phyloP scores from a whole-genome alignment of 148 eudicot genomes.

The Cornus kousa region DNA sequence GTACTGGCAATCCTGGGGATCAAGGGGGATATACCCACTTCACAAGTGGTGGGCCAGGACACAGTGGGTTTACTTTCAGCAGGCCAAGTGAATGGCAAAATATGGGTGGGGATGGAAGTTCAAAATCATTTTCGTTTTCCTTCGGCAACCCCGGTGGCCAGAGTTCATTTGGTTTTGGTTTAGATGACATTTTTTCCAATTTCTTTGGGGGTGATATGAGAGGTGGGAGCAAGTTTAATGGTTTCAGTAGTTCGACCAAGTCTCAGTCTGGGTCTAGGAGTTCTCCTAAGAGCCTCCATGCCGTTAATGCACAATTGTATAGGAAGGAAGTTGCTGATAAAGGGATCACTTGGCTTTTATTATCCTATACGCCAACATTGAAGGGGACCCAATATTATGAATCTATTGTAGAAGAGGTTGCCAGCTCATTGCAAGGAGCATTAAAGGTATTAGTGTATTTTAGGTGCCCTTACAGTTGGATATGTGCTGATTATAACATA shows the following conservation, averaged over 20 bases:
- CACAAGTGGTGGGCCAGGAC: slow-evolving; percentile 78
- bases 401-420: slow-evolving; percentile 57
- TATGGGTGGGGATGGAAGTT: slow-evolving; percentile 71
- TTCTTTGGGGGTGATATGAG: slow-evolving; percentile 66
- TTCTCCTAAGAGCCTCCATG: slow-evolving; percentile 40
- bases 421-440: slow-evolving; percentile 63
- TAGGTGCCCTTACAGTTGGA: not conserved
- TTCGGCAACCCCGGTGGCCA: slow-evolving; percentile 76
- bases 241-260: slow-evolving; percentile 54
- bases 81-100: slow-evolving; percentile 66
- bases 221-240: slow-evolving; percentile 59
- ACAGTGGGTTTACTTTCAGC: slow-evolving; percentile 46
- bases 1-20: slow-evolving; percentile 51
- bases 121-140: slow-evolving; percentile 79
- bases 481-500: not conserved
- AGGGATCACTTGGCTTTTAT: slow-evolving; percentile 79
- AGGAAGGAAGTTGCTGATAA: slow-evolving; percentile 71
- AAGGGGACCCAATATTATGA: slow-evolving; percentile 47
- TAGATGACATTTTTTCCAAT: slow-evolving; percentile 78
- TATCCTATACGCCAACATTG: slow-evolving; percentile 48
- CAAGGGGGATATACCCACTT: slow-evolving; percentile 60
- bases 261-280: slow-evolving; percentile 40
- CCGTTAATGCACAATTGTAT: slow-evolving; percentile 50
- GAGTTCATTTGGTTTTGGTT: slow-evolving; percentile 59
- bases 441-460: slow-evolving; percentile 50